Base-by-base conservation (phyloP, 768 basidiomycete species). In the Cyclocybe cylindracea region DNA sequence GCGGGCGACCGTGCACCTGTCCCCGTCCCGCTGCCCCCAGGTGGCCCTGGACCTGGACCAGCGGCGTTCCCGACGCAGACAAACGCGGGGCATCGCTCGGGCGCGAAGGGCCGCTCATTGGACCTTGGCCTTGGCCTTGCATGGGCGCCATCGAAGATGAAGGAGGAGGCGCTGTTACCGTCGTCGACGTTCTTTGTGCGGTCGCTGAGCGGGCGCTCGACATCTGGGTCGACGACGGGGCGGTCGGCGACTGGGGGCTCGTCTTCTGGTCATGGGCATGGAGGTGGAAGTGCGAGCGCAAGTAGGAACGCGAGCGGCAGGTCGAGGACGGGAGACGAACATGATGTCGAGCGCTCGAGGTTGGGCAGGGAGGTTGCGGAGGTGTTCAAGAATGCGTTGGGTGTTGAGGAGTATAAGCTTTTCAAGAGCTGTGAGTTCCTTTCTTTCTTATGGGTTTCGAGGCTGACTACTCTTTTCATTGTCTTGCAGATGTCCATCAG, bases 61-160 rank as follows among this genome's bases (percentile, higher is more conserved):
- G n/a, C 43, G 31, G 29, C 18, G 13, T 31, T 6, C 36, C 48
- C 10, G 38, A 44, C 35, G 46, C 35, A 29, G 39, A 51, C 50
- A 33, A 63, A 62, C 53, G 57, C 66, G 47, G 70, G 75, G 0
- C 70, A 77, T 55, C 68, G 77, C 34, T 74, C 76, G 2, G 77
- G 77, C 29, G 69, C 73, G 5, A 87, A 85, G 62, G 86, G 87
- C 1, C 84, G 86, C 19, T 89, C 87, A 19, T 67, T 90, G 35
- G 88, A 89, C 64, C 77, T 89, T 7, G 83, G 83, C 2, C 65
- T 89, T 11, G 86, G 85, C 5, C 72, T 90, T 39, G 70, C 85
- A 10, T 89, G 88, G 88, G 88, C 87, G 3, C 85, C 88, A 16
- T 76, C 78, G 33, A 84, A 74, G 55, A 75, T 90, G 54, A 77